These are phyloP conservation scores for Chlorella sp. DNA, from an alignment of 139 green algal genomes.

Conservation along the genomic window DNA sequence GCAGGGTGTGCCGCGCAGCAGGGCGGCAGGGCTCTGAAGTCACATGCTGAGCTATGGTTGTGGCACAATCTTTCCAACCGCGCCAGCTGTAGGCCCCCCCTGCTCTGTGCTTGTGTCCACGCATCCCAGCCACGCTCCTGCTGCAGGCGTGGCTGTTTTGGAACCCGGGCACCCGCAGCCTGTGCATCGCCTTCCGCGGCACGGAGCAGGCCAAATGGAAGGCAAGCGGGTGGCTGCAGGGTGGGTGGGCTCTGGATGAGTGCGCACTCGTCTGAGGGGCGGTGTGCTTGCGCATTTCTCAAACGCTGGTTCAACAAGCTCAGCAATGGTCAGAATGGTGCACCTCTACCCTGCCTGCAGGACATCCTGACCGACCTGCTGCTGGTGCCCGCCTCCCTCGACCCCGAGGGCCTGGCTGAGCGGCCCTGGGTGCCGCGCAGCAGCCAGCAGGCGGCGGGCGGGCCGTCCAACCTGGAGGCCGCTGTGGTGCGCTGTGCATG, in stretches of 20 bases:
- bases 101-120: not conserved
- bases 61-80: no score
- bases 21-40: not conserved
- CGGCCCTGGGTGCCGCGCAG: not conserved
- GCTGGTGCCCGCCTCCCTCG: slow-evolving; percentile 63
- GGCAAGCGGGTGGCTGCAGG: not conserved
- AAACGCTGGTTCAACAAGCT: no score
- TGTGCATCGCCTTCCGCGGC: slow-evolving; percentile 83
- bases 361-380: slow-evolving; percentile 84
- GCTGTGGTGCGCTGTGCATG: not conserved
- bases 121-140: not conserved
- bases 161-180: slow-evolving; percentile 43
- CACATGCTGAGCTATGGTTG: no score
- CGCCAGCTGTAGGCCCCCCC: no score
- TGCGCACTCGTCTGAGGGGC: no score
- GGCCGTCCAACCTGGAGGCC: not conserved
- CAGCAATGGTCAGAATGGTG: no score
- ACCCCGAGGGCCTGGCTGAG: slow-evolving; percentile 55
- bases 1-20: not conserved
- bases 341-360: not conserved
- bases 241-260: no score
- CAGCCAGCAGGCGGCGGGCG: no score
- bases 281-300: no score
- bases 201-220: slow-evolving; percentile 85
- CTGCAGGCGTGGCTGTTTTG: slow-evolving; percentile 74